Base-by-base conservation (phyloP, 2,329 filamentous ascomycete genomes). In the Aspergillus sp. region DNA sequence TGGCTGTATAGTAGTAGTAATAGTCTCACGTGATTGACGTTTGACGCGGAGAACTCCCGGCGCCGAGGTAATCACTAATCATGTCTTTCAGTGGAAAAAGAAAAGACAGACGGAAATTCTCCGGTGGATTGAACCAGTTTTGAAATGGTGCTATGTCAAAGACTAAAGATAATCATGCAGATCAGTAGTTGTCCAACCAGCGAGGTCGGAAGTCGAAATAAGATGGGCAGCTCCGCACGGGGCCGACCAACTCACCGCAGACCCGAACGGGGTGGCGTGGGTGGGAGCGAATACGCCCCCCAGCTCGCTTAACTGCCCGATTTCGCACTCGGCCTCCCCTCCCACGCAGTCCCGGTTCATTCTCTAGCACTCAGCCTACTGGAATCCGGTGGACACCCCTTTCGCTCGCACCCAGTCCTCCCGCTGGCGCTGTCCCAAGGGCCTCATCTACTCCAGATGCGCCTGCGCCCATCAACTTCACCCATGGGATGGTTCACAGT, bases 361-460 rank as follows among this genome's bases (percentile, higher is more conserved):
- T 75, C 66, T 71, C 69, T 71, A 69, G 71, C 69, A 71, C 71
- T 64, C 70, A 73, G 54, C 57, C 71, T 72, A 71, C 61, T 67
- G 63, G 32, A 19, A 44, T 58, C 39, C 8, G 41, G 53, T 42
- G 48, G 36, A 30, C 51, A 66, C 70, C 71, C 66, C 67, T 73
- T 65, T 72, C 71, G 73, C 72, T 64, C 59, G 59, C 72, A 75
- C 73, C 66, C 73, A 74, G 64, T 68, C 49, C 47, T 54, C 38
- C 51, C 60, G 63, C 54, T 64, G 65, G 64, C 64, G 57, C 48
- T 42, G 59, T 61, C 63, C 63, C 27, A 55, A 36, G 39, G 7
- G 19, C 27, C 58, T 55, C 57, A 42, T 15, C 38, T 32, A 19
- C 32, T 54, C 49, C 41, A 25, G 30, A 23, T 39, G n/a, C 19